Evolutionary conservation across 768 basidiomycete species (phyloP), one percentile per base, ranked within the genome.

Genomic region (Lactarius hatsudake): DNA sequence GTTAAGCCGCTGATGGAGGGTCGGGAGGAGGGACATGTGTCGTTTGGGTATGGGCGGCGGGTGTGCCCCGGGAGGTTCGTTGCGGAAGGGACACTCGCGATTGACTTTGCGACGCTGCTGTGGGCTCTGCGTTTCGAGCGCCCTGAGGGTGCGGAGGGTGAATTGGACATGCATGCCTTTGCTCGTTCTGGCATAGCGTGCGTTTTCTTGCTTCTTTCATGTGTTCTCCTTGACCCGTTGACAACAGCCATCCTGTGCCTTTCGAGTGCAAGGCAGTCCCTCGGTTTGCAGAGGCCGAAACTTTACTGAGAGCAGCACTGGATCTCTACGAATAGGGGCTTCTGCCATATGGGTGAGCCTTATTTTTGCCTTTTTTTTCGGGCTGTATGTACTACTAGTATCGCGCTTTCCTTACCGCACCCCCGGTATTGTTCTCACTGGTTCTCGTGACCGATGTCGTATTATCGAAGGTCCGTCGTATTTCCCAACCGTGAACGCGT

Each of bases 281-380:
- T 63, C 45, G 62, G 32, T 56, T 63, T 53, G 20, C 54, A 9
- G 62, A 63, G 51, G 62, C 62, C 15, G 12, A 17, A 15, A 1
- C n/a, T 32, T 54, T 56, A n/a, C 45, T 63, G 6, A 53, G n/a
- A 9, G 62, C 8, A 36, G 26, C 32, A 23, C 53, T 48, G 10
- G 34, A 56, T 20, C 36, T 59, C 30, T 40, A 59, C n/a, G 30
- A 26, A 6, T 59, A 40, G 38, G 36, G 36, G 12, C 12, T 36
- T 36, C 36, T 4, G 10, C n/a, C 30, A 5, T 30, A 10, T 23
- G 48, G 20, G n/a, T 48, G 48, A n/a, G n/a, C 36, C 2, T n/a
- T 26, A 5, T 40, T 40, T 4, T 40, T 40, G 4, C 13, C 10
- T 23, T 51, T 23, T n/a, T n/a, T 9, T 48, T 48, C 20, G 20